Base-by-base conservation (phyloP, 768 basidiomycete species). In the Amanita molliuscula region DNA sequence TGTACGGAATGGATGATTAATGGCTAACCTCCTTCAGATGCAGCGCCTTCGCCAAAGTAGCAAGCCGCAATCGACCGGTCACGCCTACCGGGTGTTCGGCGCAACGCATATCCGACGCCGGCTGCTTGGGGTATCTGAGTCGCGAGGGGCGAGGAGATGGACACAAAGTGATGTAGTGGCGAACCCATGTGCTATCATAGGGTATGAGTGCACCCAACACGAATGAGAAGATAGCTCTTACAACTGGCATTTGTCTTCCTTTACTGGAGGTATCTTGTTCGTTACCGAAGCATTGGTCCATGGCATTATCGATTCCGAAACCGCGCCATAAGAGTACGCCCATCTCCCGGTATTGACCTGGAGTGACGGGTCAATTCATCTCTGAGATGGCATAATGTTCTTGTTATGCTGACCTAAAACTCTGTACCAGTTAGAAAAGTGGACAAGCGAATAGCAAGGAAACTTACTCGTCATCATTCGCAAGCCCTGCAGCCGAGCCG, bases 71-170 rank as follows among this genome's bases (percentile, higher is more conserved):
- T 82, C 50, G 82, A 84, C 47, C 77, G 80, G 41, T 75, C 74
- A 26, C 81, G 75, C 31, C 84, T 79, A 42, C 65, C 67, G 0
- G 84, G 83, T 38, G 86, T 82, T 3, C 92, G 82, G 57, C 83
- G 83, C 49, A 97, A 72, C 0, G 94, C 91, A 60, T 88, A 95
- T 0, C 78, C 93, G 5, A 95, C 90, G 13, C 93, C 94, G 0
- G 93, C 92, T 20, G 91, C 94, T 65, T 94, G 91, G 6, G 90
- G 92, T 56, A 96, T 89, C 66, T 97, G 93, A 1, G 94, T 97
- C 8, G 87, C 90, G 23, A 97, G 74, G 1, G 93, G 88, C 5
- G 89, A 93, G 3, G 94, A 96, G 53, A 96, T 96, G 16, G 88
- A 90, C 66, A 93, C 88, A 62, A 94, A 95, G 62, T 95, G 93